Percentiles rank a stretch among this genome's conserved stretches.
phyloP scores from a whole-genome alignment of 352 stramenopile species.

The Globisporangium megalacanthum region DNA sequence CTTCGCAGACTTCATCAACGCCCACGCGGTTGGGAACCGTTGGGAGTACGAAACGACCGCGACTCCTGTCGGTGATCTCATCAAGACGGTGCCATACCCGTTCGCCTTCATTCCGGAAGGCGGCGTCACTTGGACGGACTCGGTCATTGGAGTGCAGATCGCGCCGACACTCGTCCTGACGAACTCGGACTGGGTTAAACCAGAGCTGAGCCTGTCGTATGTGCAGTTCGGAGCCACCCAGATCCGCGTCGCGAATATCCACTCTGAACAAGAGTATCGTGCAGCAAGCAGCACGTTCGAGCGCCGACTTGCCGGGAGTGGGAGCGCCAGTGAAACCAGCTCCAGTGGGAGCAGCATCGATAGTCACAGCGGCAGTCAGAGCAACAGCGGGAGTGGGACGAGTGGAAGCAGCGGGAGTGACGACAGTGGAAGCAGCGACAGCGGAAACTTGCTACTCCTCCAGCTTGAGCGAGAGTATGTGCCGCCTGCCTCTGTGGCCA shows the following conservation, averaged over 20 bases:
- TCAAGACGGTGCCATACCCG: neutral
- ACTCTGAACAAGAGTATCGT: neutral
- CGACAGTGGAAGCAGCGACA: neutral
- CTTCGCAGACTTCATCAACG: neutral
- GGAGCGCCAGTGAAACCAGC: neutral
- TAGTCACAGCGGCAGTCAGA: neutral
- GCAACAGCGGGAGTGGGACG: neutral
- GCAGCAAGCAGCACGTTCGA: neutral
- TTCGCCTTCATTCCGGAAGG: constrained; percentile 1
- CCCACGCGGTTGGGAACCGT: neutral
- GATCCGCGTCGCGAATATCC: neutral
- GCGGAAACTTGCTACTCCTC: neutral
- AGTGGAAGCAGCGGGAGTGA: neutral
- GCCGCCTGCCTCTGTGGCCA: neutral
- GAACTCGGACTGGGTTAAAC: neutral
- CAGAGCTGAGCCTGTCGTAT: neutral
- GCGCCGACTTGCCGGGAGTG: neutral
- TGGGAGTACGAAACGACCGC: neutral
- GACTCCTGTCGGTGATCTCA: neutral
- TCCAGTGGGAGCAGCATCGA: neutral
- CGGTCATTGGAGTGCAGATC: neutral
- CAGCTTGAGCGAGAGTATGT: neutral
- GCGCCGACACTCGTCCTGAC: neutral
- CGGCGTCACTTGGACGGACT: neutral
- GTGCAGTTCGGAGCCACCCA: constrained; percentile 1